These are phyloP conservation scores for Trichoderma hamatum DNA, from an alignment of 2,329 filamentous ascomycete genomes.

Conservation along the genomic window DNA sequence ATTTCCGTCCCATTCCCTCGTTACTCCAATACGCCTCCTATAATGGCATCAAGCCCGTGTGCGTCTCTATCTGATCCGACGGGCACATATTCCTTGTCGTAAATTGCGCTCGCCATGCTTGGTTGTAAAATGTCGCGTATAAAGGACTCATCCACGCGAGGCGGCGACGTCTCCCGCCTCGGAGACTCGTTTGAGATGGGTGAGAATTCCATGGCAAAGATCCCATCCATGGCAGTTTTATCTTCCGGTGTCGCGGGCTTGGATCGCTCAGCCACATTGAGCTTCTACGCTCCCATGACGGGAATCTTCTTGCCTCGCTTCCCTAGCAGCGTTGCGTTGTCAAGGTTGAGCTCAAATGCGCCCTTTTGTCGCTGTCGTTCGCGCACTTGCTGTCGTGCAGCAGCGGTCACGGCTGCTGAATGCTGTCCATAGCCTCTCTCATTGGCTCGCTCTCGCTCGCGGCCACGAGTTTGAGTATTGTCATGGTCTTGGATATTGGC, in stretches of 20 bases:
- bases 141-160: slow-evolving; percentile 6
- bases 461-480: slow-evolving; percentile 36
- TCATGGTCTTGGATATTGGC: slow-evolving; percentile 68
- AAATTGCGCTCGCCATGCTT: slow-evolving; percentile 15
- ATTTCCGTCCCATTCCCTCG: slow-evolving; percentile 28
- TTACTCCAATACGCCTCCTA: slow-evolving; percentile 34
- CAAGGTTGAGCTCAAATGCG: slow-evolving; percentile 87
- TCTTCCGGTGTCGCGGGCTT: slow-evolving; percentile 13
- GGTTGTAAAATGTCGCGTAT: slow-evolving; percentile 19
- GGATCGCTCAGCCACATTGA: slow-evolving; percentile 3
- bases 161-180: not conserved
- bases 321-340: slow-evolving; percentile 86
- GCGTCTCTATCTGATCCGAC: slow-evolving; percentile 14
- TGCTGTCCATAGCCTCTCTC: slow-evolving; percentile 85
- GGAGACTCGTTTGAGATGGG: slow-evolving; percentile 1
- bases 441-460: slow-evolving; percentile 40
- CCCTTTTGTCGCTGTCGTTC: slow-evolving; percentile 71
- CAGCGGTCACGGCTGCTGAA: slow-evolving; percentile 78
- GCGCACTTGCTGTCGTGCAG: slow-evolving; percentile 77
- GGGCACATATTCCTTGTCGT: slow-evolving; percentile 1
- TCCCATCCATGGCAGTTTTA: slow-evolving; percentile 28
- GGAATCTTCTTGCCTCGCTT: slow-evolving; percentile 62
- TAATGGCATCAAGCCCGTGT: slow-evolving; percentile 20
- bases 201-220: slow-evolving; percentile 24
- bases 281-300: slow-evolving; percentile 45